Percentiles rank a stretch among this genome's conserved stretches.
Conservation (phyloP, 495 filamentous ascomycete genomes). For the Glonium stellatum region DNA sequence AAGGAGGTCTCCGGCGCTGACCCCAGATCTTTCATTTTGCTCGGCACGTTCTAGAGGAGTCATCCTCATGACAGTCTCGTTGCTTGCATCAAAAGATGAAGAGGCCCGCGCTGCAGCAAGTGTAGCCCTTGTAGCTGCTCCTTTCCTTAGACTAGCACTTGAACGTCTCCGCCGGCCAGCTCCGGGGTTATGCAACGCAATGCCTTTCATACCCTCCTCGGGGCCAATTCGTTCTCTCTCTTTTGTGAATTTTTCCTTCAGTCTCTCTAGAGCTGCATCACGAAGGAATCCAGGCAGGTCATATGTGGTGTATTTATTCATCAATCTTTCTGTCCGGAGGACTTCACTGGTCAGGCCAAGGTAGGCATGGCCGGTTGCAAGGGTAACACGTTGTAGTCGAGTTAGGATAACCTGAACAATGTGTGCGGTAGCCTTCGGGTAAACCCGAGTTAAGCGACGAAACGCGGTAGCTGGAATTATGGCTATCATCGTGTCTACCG, state of each 20-base stretch:
- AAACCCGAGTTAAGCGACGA: constrained; percentile 84
- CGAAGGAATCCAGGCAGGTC: constrained; percentile 89
- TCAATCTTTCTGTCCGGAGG: constrained; percentile 78
- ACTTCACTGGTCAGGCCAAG: constrained; percentile 88
- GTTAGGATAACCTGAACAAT: constrained; percentile 97
- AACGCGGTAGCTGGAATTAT: constrained; percentile 97
- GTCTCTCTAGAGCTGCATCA: constrained; percentile 69
- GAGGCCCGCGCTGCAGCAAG: constrained; percentile 25
- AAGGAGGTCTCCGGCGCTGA: constrained; percentile 62
- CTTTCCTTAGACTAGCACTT: constrained; percentile 69
- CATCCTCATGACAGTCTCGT: constrained; percentile 40
- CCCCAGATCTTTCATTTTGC: constrained; percentile 28
- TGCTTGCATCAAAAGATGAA: constrained; percentile 12
- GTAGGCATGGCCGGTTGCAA: constrained; percentile 88
- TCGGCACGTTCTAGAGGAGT: constrained; percentile 14
- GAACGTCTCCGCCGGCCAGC: constrained; percentile 60
- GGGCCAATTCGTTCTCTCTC: constrained; percentile 73
- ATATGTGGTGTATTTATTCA: constrained; percentile 85
- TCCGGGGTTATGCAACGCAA: constrained; percentile 84
- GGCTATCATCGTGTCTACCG: constrained; percentile 93
- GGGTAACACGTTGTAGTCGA: constrained; percentile 85
- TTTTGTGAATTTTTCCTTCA: constrained; percentile 88
- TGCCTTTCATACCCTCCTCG: constrained; percentile 86
- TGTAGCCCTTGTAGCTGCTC: constrained; percentile 59
- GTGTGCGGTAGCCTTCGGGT: constrained; percentile 91